Evolutionary conservation across 257 asterid species (phyloP), one percentile per base, ranked within the genome.

Genomic region (Paulownia fortunei): DNA sequence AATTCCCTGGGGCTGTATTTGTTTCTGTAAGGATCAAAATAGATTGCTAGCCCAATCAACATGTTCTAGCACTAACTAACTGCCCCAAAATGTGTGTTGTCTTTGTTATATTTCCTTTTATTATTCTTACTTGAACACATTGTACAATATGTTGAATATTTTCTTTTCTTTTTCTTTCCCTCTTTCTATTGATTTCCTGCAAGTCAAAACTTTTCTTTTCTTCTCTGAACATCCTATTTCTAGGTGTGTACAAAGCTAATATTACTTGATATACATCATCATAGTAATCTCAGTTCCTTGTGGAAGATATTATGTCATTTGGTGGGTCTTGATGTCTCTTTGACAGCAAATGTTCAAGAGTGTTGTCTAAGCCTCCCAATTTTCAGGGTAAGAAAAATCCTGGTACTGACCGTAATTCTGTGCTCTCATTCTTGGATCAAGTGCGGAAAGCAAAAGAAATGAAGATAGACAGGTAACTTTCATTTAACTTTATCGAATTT

Each of bases 301-400:
- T 41, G 37, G 32, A 42, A 3, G 15, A 9, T 67, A 67, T 42
- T 0, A 16, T 8, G 49, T 47, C 42, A 0, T 37, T 18, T 63
- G 30, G 11, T 67, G 56, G 21, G 23, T 30, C 1, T 67, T 23
- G 47, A 13, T 55, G 21, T 67, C 24, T 67, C 27, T 64, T 37
- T 3, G 19, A 64, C 16, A 10, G 10, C 16, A 32, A 62, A 15
- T 15, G 30, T 66, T 23, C 8, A 59, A 60, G 32, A 16, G 11
- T 23, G 26, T 30, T 65, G 49, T 49, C 47, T 47, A 9, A 55
- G 30, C 24, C 76, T 18, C 54, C 74, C 37, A 66, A 73, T 77
- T 80, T 52, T 77, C 91, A 91, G 99, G 99, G 98, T 23, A 95
- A 90, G 88, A 95, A 80, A 80, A 95, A 93, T 84, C 99, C 99